Evolutionary conservation across 2,329 filamentous ascomycete genomes (phyloP), one percentile per base, ranked within the genome.

Genomic region (Paecilomyces niveus): DNA sequence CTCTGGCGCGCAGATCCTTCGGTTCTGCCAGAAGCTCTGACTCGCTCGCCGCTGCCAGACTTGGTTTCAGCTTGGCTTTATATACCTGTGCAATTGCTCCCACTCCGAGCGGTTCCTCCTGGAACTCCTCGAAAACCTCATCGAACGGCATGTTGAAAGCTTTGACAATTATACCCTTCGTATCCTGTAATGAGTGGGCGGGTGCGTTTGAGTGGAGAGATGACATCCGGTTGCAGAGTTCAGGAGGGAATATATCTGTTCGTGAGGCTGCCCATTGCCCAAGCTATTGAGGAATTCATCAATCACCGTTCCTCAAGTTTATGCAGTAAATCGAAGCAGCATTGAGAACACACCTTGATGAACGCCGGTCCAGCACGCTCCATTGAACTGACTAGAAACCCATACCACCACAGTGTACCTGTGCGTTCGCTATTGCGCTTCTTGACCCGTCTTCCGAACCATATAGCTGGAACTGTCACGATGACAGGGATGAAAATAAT

Each of bases 1-100:
- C 85, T 64, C 88, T 88, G 56, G 85, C 80, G 9, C 85, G 81
- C 11, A 95, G 71, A 35, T 85, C 86, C 18, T 78, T 76, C 3
- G 80, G 78, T 49, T 80, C 72, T 0, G 81, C 76, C 0, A 74
- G 68, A 1, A 85, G 71, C 55, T 87, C 84, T 21, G 78, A 71
- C 53, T 86, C 81, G 54, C 83, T 83, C 0, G 85, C 83, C 0
- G 81, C 82, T 5, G 89, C 86, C 56, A 97, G 78, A 65, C 89
- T 87, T 0, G 89, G 84, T 69, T 92, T 95, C 53, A 99, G 77
- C 72, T 92, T 97, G 0, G 94, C 94, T 71, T 91, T 95, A 81
- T 99, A 99, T 2, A 97, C 94, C 72, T 99, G 94, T 0, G 94
- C 94, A 67, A 99, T 97, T 31, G 94, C 94, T 10, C 94, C 94